Percentiles rank a stretch among this genome's conserved stretches.
Evolutionary conservation across 2,329 filamentous ascomycete genomes (phyloP).

Genomic region (Exserohilum rostratum): DNA sequence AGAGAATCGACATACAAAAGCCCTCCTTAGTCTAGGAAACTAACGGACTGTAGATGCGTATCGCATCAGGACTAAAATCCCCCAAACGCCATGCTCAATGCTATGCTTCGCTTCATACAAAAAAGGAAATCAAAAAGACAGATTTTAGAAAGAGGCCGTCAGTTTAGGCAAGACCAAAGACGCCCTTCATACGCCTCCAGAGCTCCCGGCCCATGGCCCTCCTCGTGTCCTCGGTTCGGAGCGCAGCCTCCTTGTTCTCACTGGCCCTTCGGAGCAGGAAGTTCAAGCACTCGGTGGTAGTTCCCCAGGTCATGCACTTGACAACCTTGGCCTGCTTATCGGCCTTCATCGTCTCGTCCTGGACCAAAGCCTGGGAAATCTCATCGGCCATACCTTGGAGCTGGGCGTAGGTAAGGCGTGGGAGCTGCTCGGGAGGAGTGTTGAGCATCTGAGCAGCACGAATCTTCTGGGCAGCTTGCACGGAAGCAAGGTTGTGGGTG

Average conservation of each 20-base stretch:
- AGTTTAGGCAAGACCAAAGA: conserved; percentile 31
- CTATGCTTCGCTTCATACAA: neutral
- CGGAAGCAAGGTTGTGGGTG: conserved; percentile 79
- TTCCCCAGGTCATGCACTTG: conserved; percentile 65
- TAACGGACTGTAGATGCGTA: neutral
- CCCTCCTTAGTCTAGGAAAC: no score
- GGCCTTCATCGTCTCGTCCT: conserved; percentile 49
- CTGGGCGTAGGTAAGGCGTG: conserved; percentile 69
- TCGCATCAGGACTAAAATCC: neutral
- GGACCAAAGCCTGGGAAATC: conserved; percentile 67
- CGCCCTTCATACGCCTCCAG: conserved; percentile 44
- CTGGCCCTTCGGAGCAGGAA: conserved; percentile 67
- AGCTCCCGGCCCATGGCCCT: conserved; percentile 60
- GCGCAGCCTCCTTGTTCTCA: conserved; percentile 67
- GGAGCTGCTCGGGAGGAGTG: conserved; percentile 39
- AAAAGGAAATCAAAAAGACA: neutral
- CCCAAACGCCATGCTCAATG: neutral
- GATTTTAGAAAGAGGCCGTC: neutral
- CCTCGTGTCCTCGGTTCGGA: conserved; percentile 59
- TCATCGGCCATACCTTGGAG: conserved; percentile 97
- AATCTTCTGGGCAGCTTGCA: conserved; percentile 60
- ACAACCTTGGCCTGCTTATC: conserved; percentile 54
- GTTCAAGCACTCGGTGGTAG: conserved; percentile 76
- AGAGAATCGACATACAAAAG: no score
- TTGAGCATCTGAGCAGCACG: conserved; percentile 52